Percentiles rank a stretch among this genome's conserved stretches.
Conservation (phyloP, 805 yeast species). For the Zygoascus biomembranicola region DNA sequence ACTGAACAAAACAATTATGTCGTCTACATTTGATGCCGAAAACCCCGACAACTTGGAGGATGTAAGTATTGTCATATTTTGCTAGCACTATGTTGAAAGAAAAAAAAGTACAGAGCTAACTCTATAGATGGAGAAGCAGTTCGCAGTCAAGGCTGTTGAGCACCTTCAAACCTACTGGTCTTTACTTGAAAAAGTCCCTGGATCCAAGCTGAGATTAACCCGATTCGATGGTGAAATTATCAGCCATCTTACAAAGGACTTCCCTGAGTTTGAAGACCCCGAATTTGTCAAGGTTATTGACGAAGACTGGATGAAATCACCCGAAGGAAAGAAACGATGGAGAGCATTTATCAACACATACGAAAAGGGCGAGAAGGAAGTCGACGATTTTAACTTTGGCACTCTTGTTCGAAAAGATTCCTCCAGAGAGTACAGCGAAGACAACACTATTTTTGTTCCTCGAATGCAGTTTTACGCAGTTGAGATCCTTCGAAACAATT, state of each 20-base stretch:
- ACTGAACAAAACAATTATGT: conserved; percentile 1
- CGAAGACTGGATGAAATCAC: conserved; percentile 78
- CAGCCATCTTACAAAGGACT: conserved; percentile 43
- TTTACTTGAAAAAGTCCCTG: conserved; percentile 62
- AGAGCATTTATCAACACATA: conserved; percentile 75
- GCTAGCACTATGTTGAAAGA: background rate
- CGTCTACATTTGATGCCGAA: conserved; percentile 63
- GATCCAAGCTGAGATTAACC: conserved; percentile 48
- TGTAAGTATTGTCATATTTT: conserved; percentile 14
- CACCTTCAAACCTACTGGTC: conserved; percentile 95
- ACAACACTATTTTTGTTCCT: conserved; percentile 78
- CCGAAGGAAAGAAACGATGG: conserved; percentile 82
- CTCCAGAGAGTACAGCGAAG: conserved; percentile 68
- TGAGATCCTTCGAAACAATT: conserved; percentile 88
- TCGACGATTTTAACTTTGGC: conserved; percentile 93
- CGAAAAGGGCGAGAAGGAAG: conserved; percentile 42
- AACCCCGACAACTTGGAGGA: conserved; percentile 91
- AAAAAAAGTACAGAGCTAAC: background rate
- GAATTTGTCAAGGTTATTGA: conserved; percentile 46
- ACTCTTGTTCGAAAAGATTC: conserved; percentile 76
- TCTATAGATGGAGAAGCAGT: conserved; percentile 74
- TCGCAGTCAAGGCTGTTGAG: conserved; percentile 93
- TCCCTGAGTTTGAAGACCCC: conserved; percentile 80
- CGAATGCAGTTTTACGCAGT: conserved; percentile 92
- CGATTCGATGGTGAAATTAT: conserved; percentile 33